Evolutionary conservation across 257 asterid genomes (phyloP).

Genomic region (Jasminum sambac): DNA sequence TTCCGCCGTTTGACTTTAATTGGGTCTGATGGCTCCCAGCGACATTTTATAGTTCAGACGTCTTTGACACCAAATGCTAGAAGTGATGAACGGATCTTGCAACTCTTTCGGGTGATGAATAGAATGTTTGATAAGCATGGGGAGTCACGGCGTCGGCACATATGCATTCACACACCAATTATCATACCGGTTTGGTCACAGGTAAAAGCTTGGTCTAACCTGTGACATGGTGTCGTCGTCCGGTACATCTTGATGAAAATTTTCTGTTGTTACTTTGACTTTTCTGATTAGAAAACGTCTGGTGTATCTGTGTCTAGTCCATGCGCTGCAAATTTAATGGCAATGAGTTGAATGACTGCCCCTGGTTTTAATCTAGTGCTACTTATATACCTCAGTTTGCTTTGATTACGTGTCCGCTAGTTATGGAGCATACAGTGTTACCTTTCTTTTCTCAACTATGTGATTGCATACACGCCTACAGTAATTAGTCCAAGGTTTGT

Average conservation of each 20-base stretch:
- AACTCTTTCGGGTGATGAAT: conserved; percentile 97
- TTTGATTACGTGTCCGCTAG: background rate
- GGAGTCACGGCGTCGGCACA: conserved; percentile 97
- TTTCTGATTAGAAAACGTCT: background rate
- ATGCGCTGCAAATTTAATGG: background rate
- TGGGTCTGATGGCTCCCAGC: conserved; percentile 99
- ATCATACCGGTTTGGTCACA: conserved; percentile 99
- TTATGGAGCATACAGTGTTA: background rate
- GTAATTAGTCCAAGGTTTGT: background rate
- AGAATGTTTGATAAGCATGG: conserved; percentile 97
- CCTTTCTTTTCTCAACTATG: background rate
- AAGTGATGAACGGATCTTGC: conserved; percentile 98
- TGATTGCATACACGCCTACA: background rate
- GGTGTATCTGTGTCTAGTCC: background rate
- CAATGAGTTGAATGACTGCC: background rate
- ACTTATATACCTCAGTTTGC: background rate
- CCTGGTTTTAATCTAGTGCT: background rate
- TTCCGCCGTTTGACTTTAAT: conserved; percentile 92
- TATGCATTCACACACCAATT: conserved; percentile 91
- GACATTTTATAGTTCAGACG: conserved; percentile 97
- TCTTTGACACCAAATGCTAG: conserved; percentile 98
- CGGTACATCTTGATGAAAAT: background rate
- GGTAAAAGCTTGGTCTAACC: conserved; percentile 41
- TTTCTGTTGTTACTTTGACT: background rate
- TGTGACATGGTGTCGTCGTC: background rate